phyloP scores from a whole-genome alignment of 495 filamentous ascomycete species.

The Penicillium lividum region DNA sequence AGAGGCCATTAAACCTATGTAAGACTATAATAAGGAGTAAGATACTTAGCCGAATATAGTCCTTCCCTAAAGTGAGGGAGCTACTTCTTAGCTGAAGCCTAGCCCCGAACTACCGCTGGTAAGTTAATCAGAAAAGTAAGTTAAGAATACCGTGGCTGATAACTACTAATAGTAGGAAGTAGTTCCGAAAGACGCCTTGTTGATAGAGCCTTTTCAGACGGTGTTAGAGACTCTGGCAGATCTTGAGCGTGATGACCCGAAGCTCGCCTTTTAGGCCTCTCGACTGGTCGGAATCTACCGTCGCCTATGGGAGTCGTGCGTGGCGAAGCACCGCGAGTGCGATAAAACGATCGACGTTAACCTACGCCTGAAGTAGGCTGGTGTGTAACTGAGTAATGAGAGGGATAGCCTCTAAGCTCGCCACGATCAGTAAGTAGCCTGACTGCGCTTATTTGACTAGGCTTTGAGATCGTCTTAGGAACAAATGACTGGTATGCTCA shows the following conservation, averaged over 20 bases:
- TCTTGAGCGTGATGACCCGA: constrained; percentile 14
- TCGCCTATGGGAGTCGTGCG: constrained; percentile 16
- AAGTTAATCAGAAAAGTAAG: not conserved
- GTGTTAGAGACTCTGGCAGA: constrained; percentile 3
- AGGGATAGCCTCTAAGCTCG: constrained; percentile 11
- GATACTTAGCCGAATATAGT: not conserved
- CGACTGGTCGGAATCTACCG: constrained; percentile 8
- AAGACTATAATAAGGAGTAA: not conserved
- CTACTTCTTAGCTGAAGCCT: not conserved
- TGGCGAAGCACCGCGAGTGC: no score
- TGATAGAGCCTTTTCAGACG: constrained; percentile 4
- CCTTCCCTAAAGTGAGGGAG: not conserved
- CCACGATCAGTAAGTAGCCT: constrained; percentile 11
- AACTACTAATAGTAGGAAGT: not conserved
- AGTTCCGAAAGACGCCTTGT: not conserved
- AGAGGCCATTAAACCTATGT: not conserved
- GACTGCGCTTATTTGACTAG: constrained; percentile 8
- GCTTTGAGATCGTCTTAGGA: constrained; percentile 8
- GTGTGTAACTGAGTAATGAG: constrained; percentile 8
- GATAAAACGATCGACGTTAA: constrained; percentile 6
- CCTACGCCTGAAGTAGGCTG: constrained; percentile 3
- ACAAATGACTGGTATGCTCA: constrained; percentile 4
- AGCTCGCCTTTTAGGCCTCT: constrained; percentile 11
- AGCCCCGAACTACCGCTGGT: not conserved
- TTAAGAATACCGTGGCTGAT: not conserved